A percentile compares a stretch with the other conserved stretches of the same genome.
Conservation (phyloP, 768 basidiomycete species). For the Collybia mongolica region DNA sequence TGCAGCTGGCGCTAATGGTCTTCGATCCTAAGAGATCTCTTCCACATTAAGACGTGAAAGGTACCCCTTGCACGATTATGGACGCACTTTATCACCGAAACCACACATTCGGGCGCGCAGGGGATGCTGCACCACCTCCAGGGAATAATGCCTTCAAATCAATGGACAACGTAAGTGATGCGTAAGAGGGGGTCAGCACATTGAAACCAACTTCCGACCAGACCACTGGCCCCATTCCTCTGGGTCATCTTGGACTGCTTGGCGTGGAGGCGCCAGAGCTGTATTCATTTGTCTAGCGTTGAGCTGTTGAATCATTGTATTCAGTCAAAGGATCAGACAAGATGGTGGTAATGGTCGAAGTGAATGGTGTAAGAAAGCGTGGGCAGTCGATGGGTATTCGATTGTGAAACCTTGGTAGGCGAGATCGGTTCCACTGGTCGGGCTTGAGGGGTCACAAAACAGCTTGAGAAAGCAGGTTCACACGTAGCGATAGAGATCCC, state of each 20-base stretch:
- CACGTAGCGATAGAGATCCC: constrained; percentile 8
- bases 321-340: neutral
- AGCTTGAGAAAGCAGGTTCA: constrained; percentile 19
- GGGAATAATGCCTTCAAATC: constrained; percentile 65
- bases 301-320: constrained; percentile 65
- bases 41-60: constrained; percentile 12
- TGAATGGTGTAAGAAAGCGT: constrained; percentile 10
- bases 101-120: constrained; percentile 93
- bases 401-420: constrained; percentile 8
- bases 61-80: constrained; percentile 9
- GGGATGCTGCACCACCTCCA: constrained; percentile 87
- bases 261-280: constrained; percentile 27
- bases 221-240: constrained; percentile 74
- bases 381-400: constrained; percentile 10
- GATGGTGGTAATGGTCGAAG: constrained; percentile 9
- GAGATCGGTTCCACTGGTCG: constrained; percentile 8
- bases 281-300: constrained; percentile 42
- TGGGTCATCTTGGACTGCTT: constrained; percentile 35
- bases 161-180: constrained; percentile 11
- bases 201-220: constrained; percentile 52
- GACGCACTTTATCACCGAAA: constrained; percentile 87
- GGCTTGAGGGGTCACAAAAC: constrained; percentile 5
- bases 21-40: constrained; percentile 65
- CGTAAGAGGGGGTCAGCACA: constrained; percentile 7
- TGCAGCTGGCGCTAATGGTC: constrained; percentile 89